A percentile compares a stretch with the other conserved stretches of the same genome.
phyloP scores from a whole-genome alignment of 768 basidiomycete species.

The Amanita pseudoporphyria region DNA sequence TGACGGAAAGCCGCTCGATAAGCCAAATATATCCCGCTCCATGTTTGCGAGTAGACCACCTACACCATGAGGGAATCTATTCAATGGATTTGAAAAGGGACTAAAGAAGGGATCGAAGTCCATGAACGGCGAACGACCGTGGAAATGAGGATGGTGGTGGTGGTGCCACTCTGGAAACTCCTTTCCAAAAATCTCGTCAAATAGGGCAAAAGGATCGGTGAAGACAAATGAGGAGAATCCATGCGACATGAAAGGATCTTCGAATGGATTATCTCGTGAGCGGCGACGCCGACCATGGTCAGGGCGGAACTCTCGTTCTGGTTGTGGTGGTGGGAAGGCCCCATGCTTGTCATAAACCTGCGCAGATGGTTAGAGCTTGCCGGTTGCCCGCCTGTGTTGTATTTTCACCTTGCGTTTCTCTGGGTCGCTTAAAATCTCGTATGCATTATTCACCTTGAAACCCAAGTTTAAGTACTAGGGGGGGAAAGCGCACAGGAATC shows the following conservation, averaged over 20 bases:
- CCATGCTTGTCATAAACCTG: slow-evolving; percentile 65
- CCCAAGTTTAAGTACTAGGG: slow-evolving; percentile 7
- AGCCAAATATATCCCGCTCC: slow-evolving; percentile 22
- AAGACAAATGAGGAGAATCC: slow-evolving; percentile 36
- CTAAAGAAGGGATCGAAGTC: slow-evolving; percentile 19
- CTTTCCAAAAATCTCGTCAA: slow-evolving; percentile 61
- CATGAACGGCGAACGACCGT: background rate
- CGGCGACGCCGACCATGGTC: slow-evolving; percentile 12
- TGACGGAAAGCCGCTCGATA: slow-evolving; percentile 14
- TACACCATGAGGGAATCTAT: slow-evolving; percentile 23
- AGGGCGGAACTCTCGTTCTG: slow-evolving; percentile 17
- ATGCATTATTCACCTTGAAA: slow-evolving; percentile 62
- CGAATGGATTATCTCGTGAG: slow-evolving; percentile 24
- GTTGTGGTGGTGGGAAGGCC: slow-evolving; percentile 60
- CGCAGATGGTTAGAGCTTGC: slow-evolving; percentile 2
- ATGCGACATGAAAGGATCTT: slow-evolving; percentile 31
- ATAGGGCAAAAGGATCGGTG: slow-evolving; percentile 69
- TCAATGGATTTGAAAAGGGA: slow-evolving; percentile 16
- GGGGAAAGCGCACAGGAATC: background rate
- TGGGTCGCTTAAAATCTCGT: slow-evolving; percentile 60
- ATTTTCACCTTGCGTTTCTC: slow-evolving; percentile 44
- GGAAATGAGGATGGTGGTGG: slow-evolving; percentile 17
- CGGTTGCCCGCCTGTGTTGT: background rate
- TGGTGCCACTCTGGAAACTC: slow-evolving; percentile 21
- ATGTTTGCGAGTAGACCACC: slow-evolving; percentile 22